Conservation (phyloP, 208 protist genomes). For the Trypanosoma mega region DNA sequence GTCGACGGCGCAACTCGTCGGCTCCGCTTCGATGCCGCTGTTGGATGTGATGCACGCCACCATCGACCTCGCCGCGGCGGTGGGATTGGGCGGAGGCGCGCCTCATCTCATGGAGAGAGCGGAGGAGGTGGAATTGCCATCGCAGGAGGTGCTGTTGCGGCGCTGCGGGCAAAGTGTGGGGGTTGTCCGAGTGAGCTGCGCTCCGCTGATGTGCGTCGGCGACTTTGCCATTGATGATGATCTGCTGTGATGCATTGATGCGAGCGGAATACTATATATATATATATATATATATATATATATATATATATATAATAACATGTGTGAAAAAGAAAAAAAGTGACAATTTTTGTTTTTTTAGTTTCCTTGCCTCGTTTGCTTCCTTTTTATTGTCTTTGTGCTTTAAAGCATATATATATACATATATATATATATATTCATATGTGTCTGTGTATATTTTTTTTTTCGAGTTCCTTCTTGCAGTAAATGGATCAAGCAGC, state of each 20-base stretch:
- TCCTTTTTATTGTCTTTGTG: neutral
- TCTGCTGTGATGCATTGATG: slow-evolving; percentile 21
- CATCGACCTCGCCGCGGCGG: neutral
- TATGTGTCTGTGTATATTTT: neutral
- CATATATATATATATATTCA: neutral
- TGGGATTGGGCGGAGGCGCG: neutral
- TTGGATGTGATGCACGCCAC: slow-evolving; percentile 11
- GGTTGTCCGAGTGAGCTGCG: neutral
- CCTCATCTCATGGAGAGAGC: no score
- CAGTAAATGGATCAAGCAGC: neutral
- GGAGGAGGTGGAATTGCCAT: slow-evolving; percentile 12
- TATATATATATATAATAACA: no score
- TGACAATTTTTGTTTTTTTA: neutral
- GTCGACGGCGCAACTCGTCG: neutral
- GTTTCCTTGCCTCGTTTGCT: neutral
- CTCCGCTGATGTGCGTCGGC: slow-evolving; percentile 11
- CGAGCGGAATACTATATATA: no score
- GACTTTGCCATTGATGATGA: neutral
- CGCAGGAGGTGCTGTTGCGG: slow-evolving; percentile 6
- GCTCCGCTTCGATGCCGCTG: slow-evolving; percentile 15
- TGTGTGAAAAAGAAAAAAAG: no score
- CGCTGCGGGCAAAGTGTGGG: slow-evolving; percentile 13
- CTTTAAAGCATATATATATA: neutral
- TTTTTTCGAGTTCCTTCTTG: no score
- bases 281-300: no score